These are phyloP conservation scores for Murraya paniculata DNA, from an alignment of 345 rosid genomes.

Conservation along the genomic window DNA sequence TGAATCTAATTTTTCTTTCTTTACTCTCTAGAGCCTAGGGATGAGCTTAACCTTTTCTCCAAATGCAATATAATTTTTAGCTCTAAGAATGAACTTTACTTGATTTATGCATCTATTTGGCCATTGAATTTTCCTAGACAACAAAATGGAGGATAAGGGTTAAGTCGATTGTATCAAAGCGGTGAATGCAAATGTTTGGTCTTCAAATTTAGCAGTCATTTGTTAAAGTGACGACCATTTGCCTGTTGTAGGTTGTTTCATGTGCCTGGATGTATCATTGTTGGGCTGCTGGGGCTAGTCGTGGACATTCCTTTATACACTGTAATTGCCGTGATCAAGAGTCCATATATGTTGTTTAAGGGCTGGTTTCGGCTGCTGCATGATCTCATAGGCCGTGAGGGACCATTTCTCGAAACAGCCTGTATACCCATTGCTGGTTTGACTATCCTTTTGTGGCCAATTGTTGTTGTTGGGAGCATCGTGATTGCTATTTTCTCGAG, in stretches of 20 bases:
- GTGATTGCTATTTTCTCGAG: constrained; percentile 53
- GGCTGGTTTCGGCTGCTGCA: constrained; percentile 73
- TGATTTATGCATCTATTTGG: neutral
- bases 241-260: constrained; percentile 54
- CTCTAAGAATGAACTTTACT: no score
- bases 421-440: constrained; percentile 79
- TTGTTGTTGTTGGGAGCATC: constrained; percentile 66
- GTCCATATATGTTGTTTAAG: constrained; percentile 69
- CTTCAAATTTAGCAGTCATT: neutral
- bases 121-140: constrained; percentile 5
- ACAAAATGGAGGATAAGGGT: neutral
- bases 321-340: constrained; percentile 59
- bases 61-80: neutral
- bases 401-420: constrained; percentile 80
- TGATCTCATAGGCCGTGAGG: constrained; percentile 70
- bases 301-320: constrained; percentile 73
- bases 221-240: neutral
- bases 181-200: neutral
- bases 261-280: constrained; percentile 70
- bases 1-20: neutral
- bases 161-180: neutral
- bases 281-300: constrained; percentile 58
- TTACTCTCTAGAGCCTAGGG: neutral
- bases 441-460: constrained; percentile 80
- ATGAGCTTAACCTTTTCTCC: neutral